Evolutionary conservation across 345 rosid genomes (phyloP).

Genomic region (Sonneratia alba): DNA sequence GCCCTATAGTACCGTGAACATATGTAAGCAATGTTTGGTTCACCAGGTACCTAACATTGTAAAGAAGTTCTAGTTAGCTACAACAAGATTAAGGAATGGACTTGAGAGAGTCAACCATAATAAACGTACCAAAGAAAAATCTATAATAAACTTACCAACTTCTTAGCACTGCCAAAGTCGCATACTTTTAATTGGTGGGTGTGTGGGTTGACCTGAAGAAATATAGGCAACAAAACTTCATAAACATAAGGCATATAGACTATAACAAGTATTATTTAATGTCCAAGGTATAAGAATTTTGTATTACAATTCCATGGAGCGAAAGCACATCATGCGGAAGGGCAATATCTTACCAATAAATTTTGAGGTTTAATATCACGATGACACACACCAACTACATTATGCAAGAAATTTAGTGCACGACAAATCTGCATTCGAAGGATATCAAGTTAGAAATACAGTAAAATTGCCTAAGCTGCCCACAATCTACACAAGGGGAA

Average conservation of each 20-base stretch:
- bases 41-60: slow-evolving; percentile 75
- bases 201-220: slow-evolving; percentile 76
- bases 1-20: slow-evolving; percentile 98
- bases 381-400: slow-evolving; percentile 85
- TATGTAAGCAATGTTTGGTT: slow-evolving; percentile 92
- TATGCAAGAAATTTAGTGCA: slow-evolving; percentile 83
- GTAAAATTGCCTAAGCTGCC: not conserved
- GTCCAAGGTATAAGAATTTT: not conserved
- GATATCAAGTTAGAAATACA: slow-evolving; percentile 2
- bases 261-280: not conserved
- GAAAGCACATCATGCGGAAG: not conserved
- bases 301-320: not conserved
- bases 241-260: not conserved
- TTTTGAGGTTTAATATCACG: slow-evolving; percentile 99
- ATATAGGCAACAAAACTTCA: slow-evolving; percentile 9
- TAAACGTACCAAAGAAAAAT: slow-evolving; percentile 45
- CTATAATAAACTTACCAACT: slow-evolving; percentile 56
- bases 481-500: not conserved
- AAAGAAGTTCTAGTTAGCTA: slow-evolving; percentile 8
- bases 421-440: slow-evolving; percentile 63
- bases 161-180: slow-evolving; percentile 98
- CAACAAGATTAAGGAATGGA: not conserved
- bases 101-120: not conserved
- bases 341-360: slow-evolving; percentile 53
- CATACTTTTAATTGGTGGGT: slow-evolving; percentile 87